Evolutionary conservation across 208 protist species (phyloP).

Genomic region (Leishmania gerbilli): DNA sequence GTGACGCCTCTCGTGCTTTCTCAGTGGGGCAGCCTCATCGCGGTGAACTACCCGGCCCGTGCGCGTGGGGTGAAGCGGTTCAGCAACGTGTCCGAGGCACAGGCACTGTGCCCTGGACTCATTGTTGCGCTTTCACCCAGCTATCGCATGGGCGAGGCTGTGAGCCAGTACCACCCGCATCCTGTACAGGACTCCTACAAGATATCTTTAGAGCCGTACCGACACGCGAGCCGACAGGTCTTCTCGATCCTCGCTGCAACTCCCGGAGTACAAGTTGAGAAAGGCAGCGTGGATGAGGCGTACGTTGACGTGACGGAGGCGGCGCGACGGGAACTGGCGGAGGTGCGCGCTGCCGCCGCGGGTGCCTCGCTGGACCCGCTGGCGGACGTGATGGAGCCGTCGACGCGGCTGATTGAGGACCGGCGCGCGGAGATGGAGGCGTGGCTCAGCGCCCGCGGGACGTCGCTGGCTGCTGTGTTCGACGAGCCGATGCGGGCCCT

Average conservation of each 20-base stretch:
- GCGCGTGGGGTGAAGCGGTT: slow-evolving; percentile 69
- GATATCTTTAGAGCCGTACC: slow-evolving; percentile 82
- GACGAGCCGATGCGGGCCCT: slow-evolving; percentile 55
- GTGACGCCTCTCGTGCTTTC: slow-evolving; percentile 61
- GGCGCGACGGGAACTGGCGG: slow-evolving; percentile 46
- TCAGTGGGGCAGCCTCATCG: slow-evolving; percentile 85
- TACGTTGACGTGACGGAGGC: slow-evolving; percentile 87
- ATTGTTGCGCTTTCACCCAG: slow-evolving; percentile 48
- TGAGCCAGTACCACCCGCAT: slow-evolving; percentile 60
- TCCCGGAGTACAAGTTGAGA: slow-evolving; percentile 59
- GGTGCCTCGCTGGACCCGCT: slow-evolving; percentile 30
- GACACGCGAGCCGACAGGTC: slow-evolving; percentile 71
- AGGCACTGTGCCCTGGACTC: slow-evolving; percentile 53
- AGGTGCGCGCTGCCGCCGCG: slow-evolving; percentile 17
- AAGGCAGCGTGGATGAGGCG: slow-evolving; percentile 86
- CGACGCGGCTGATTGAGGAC: slow-evolving; percentile 59
- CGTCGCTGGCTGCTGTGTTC: slow-evolving; percentile 54
- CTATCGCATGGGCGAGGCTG: slow-evolving; percentile 55
- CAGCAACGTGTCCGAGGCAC: slow-evolving; percentile 42
- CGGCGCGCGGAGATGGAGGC: slow-evolving; percentile 48
- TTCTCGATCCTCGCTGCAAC: slow-evolving; percentile 65
- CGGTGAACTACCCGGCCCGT: slow-evolving; percentile 90
- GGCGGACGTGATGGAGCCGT: slow-evolving; percentile 51
- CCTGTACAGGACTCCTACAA: slow-evolving; percentile 51
- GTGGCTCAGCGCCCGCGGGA: slow-evolving; percentile 49